Conservation (phyloP, 768 basidiomycete species). For the Scleroderma citrinum region DNA sequence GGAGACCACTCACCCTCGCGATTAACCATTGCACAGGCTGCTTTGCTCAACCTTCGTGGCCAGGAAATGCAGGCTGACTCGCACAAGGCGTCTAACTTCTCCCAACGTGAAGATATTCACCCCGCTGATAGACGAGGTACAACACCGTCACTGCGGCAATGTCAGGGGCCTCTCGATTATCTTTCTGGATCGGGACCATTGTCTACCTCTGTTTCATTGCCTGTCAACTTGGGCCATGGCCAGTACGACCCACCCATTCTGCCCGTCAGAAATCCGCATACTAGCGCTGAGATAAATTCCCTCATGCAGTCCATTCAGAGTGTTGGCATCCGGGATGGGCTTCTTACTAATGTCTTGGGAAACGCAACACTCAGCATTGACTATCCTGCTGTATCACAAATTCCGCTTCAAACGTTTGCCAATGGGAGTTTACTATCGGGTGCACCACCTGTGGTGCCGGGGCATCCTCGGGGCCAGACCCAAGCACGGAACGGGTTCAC, state of each 20-base stretch:
- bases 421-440: slow-evolving; percentile 10
- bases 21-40: slow-evolving; percentile 73
- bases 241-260: slow-evolving; percentile 14
- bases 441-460: slow-evolving; percentile 2
- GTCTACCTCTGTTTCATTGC: slow-evolving; percentile 14
- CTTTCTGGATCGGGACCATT: slow-evolving; percentile 1
- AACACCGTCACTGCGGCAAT: slow-evolving; percentile 2
- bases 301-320: slow-evolving; percentile 32
- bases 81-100: slow-evolving; percentile 3
- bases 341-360: slow-evolving; percentile 10
- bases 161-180: slow-evolving; percentile 2
- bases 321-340: slow-evolving; percentile 14
- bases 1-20: slow-evolving; percentile 58
- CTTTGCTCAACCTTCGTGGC: slow-evolving; percentile 69
- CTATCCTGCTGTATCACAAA: slow-evolving; percentile 14
- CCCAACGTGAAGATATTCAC: slow-evolving; percentile 9
- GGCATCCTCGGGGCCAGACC: slow-evolving; percentile 19
- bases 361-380: slow-evolving; percentile 11
- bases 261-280: slow-evolving; percentile 13
- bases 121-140: slow-evolving; percentile 3
- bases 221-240: slow-evolving; percentile 16
- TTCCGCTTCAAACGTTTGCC: slow-evolving; percentile 19
- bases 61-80: slow-evolving; percentile 38
- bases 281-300: slow-evolving; percentile 35
- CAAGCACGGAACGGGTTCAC: slow-evolving; percentile 56